phyloP scores from a whole-genome alignment of 2,329 filamentous ascomycete species.

The Alternaria triticina region DNA sequence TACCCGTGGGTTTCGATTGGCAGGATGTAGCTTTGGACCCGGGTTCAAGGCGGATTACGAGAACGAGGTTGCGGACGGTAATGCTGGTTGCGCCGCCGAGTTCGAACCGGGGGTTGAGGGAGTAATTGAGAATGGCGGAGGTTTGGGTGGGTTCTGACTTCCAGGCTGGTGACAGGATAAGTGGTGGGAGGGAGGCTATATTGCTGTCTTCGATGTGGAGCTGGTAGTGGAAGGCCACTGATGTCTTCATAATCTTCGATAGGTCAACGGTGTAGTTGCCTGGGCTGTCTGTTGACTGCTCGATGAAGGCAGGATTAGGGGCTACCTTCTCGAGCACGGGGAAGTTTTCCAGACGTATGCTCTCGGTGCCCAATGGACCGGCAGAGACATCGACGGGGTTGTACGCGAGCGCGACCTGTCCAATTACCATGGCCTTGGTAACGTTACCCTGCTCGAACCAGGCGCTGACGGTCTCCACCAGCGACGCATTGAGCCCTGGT shows the following conservation, averaged over 20 bases:
- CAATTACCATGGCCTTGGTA: conserved; percentile 75
- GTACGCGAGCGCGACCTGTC: conserved; percentile 88
- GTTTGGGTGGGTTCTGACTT: conserved; percentile 84
- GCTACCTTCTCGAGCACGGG: conserved; percentile 87
- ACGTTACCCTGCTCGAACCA: conserved; percentile 77
- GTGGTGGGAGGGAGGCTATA: conserved; percentile 68
- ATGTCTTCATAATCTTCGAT: conserved; percentile 71
- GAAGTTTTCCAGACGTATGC: conserved; percentile 87
- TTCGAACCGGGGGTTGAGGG: conserved; percentile 74
- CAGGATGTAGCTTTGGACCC: conserved; percentile 68
- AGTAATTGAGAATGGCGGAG: conserved; percentile 85
- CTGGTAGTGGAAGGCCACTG: conserved; percentile 91
- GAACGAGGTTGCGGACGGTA: conserved; percentile 74
- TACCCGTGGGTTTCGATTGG: conserved; percentile 81
- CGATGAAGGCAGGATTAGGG: conserved; percentile 89
- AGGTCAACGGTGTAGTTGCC: conserved; percentile 84
- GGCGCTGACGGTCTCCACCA: conserved; percentile 90
- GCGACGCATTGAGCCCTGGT: conserved; percentile 82
- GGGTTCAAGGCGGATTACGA: conserved; percentile 72
- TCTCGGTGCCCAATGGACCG: conserved; percentile 59
- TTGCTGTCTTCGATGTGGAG: conserved; percentile 70
- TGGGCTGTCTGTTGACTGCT: conserved; percentile 69
- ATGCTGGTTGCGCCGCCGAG: conserved; percentile 54
- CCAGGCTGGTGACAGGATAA: conserved; percentile 78
- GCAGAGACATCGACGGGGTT: conserved; percentile 63